Evolutionary conservation across 345 rosid genomes (phyloP).

Genomic region (Clarkia xantiana): DNA sequence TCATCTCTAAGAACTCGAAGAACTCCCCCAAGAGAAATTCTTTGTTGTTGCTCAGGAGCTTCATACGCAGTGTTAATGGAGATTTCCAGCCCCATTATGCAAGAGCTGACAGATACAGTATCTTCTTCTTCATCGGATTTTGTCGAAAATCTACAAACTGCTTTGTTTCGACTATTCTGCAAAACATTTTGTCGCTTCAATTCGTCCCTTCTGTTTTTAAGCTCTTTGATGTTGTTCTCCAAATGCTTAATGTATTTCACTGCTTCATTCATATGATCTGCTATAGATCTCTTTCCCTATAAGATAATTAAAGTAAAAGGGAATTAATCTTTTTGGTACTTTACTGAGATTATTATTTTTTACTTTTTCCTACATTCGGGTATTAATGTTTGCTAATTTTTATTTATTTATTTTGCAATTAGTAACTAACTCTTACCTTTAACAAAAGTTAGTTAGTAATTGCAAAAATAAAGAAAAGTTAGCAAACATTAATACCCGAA

Average conservation of each 20-base stretch:
- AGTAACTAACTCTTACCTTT: too few species aligned
- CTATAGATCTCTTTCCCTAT: conserved; percentile 41
- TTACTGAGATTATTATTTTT: too few species aligned
- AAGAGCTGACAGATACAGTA: conserved; percentile 10
- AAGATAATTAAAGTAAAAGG: too few species aligned
- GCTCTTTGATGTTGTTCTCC: conserved; percentile 14
- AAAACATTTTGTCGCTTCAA: conserved; percentile 7
- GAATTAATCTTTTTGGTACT: too few species aligned
- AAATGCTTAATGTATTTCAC: conserved; percentile 23
- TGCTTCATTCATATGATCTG: conserved; percentile 33
- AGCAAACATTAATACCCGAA: too few species aligned
- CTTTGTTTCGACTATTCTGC: neutral
- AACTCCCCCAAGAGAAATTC: conserved; percentile 17
- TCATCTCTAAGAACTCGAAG: conserved; percentile 14
- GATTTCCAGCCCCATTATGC: conserved; percentile 19
- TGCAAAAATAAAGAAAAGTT: too few species aligned
- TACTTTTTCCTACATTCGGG: too few species aligned
- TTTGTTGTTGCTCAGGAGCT: conserved; percentile 7
- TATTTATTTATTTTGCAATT: too few species aligned
- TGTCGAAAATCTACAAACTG: neutral
- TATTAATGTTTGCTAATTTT: too few species aligned
- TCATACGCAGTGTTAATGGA: conserved; percentile 7
- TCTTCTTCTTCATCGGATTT: neutral
- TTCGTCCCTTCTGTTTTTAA: conserved; percentile 22
- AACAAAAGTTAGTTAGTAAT: too few species aligned